Percentiles rank a stretch among this genome's conserved stretches.
These are phyloP conservation scores for Elsinoe batatas DNA, from an alignment of 2,329 filamentous ascomycete genomes.

Conservation along the genomic window DNA sequence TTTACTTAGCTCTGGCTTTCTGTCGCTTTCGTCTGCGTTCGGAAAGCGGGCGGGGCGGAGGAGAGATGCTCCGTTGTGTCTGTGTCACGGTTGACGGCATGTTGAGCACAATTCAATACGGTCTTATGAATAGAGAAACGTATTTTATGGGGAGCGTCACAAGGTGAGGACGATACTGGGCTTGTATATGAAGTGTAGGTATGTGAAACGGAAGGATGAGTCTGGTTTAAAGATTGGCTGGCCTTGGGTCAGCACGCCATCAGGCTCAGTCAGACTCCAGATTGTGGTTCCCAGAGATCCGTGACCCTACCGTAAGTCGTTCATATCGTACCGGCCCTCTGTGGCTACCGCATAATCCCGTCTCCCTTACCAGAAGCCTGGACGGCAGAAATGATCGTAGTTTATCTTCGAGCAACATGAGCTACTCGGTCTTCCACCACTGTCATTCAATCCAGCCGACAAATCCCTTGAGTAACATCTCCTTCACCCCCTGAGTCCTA, in stretches of 20 bases:
- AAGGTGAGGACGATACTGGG: neutral
- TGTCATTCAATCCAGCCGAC: too few species aligned
- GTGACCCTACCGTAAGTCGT: too few species aligned
- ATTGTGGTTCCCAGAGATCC: too few species aligned
- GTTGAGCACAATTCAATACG: neutral
- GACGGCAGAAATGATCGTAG: too few species aligned
- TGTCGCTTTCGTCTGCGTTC: neutral
- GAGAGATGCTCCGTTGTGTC: neutral
- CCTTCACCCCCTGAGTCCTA: too few species aligned
- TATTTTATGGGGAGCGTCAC: neutral
- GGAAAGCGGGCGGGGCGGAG: neutral
- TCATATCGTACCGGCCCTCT: too few species aligned
- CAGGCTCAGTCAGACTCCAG: conserved; percentile 6
- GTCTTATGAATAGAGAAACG: neutral
- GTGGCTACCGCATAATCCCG: too few species aligned
- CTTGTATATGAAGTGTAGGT: neutral
- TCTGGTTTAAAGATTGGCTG: neutral
- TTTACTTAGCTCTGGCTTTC: neutral
- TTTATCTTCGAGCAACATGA: too few species aligned
- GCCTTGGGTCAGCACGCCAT: neutral
- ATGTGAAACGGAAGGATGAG: neutral
- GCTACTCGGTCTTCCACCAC: too few species aligned
- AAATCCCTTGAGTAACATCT: too few species aligned
- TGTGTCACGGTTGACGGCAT: neutral
- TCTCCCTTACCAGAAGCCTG: too few species aligned